These are phyloP conservation scores for Syncephalastrum sp. DNA, from an alignment of 371 early-diverging fungal species.

Conservation along the genomic window DNA sequence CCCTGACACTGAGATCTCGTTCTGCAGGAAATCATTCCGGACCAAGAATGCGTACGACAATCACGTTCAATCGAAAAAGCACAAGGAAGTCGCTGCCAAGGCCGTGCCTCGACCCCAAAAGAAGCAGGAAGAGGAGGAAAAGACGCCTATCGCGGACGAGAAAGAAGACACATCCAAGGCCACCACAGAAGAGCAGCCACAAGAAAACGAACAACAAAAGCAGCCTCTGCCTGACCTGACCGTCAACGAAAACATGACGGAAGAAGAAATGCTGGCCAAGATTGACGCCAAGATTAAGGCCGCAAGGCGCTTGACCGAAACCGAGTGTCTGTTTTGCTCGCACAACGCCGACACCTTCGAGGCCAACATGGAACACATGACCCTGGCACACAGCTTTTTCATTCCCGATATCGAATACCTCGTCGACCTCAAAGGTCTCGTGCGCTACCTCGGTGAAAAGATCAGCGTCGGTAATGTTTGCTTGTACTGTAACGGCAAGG, in stretches of 20 bases:
- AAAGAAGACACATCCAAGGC: slow-evolving; percentile 14
- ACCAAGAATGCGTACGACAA: slow-evolving; percentile 84
- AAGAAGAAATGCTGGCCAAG: slow-evolving; percentile 49
- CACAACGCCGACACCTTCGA: slow-evolving; percentile 70
- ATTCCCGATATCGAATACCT: slow-evolving; percentile 95
- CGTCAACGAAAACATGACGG: slow-evolving; percentile 35
- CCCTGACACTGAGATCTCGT: no score
- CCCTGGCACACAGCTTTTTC: slow-evolving; percentile 85
- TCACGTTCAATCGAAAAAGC: slow-evolving; percentile 90
- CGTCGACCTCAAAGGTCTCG: slow-evolving; percentile 83
- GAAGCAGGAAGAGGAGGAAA: slow-evolving; percentile 3
- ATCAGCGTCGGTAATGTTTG: slow-evolving; percentile 91
- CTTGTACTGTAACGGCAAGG: slow-evolving; percentile 92
- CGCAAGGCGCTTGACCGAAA: slow-evolving; percentile 60
- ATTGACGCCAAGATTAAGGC: slow-evolving; percentile 73
- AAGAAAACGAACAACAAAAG: slow-evolving; percentile 37
- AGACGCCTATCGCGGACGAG: not conserved
- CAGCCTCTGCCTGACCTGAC: slow-evolving; percentile 16
- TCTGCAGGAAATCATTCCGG: slow-evolving; percentile 62
- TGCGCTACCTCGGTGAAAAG: slow-evolving; percentile 93
- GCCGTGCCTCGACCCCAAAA: slow-evolving; percentile 18
- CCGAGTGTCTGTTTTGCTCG: slow-evolving; percentile 86
- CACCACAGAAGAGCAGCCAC: slow-evolving; percentile 25
- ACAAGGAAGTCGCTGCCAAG: slow-evolving; percentile 73
- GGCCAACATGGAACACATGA: slow-evolving; percentile 91